These are phyloP conservation scores for Paraphaeosphaeria minitans DNA, from an alignment of 2,329 filamentous ascomycete genomes.

Conservation along the genomic window DNA sequence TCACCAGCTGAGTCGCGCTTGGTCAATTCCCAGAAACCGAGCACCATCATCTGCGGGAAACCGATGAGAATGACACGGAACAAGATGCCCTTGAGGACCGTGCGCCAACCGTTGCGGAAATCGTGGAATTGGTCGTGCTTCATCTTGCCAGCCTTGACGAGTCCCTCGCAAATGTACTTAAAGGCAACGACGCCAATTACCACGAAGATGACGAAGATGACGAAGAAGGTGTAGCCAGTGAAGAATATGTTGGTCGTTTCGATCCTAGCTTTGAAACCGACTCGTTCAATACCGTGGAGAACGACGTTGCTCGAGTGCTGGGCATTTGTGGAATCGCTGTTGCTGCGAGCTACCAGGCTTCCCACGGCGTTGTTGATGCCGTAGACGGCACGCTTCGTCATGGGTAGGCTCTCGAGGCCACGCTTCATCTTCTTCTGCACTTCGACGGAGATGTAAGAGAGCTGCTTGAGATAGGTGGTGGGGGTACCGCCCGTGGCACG, in stretches of 20 bases:
- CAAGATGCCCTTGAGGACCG: slow-evolving; percentile 89
- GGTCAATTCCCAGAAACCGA: slow-evolving; percentile 94
- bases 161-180: slow-evolving; percentile 79
- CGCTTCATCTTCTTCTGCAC: slow-evolving; percentile 75
- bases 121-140: slow-evolving; percentile 86
- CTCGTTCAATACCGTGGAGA: slow-evolving; percentile 84
- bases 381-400: slow-evolving; percentile 37
- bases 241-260: slow-evolving; percentile 93
- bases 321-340: slow-evolving; percentile 52
- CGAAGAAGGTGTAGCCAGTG: slow-evolving; percentile 87
- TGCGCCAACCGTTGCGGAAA: slow-evolving; percentile 93
- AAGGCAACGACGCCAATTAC: slow-evolving; percentile 75
- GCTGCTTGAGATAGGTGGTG: slow-evolving; percentile 74
- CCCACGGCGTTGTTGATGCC: slow-evolving; percentile 9
- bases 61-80: slow-evolving; percentile 89
- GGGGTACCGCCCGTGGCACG: slow-evolving; percentile 87
- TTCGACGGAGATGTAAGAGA: slow-evolving; percentile 79
- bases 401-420: slow-evolving; percentile 1
- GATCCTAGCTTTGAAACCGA: slow-evolving; percentile 83
- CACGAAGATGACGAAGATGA: slow-evolving; percentile 78
- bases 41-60: slow-evolving; percentile 86
- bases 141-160: slow-evolving; percentile 76
- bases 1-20: slow-evolving; percentile 82
- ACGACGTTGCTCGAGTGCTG: slow-evolving; percentile 48
- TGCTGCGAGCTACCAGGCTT: slow-evolving; percentile 50